These are phyloP conservation scores for Bacidia rubella DNA, from an alignment of 495 filamentous ascomycete species.

Conservation along the genomic window DNA sequence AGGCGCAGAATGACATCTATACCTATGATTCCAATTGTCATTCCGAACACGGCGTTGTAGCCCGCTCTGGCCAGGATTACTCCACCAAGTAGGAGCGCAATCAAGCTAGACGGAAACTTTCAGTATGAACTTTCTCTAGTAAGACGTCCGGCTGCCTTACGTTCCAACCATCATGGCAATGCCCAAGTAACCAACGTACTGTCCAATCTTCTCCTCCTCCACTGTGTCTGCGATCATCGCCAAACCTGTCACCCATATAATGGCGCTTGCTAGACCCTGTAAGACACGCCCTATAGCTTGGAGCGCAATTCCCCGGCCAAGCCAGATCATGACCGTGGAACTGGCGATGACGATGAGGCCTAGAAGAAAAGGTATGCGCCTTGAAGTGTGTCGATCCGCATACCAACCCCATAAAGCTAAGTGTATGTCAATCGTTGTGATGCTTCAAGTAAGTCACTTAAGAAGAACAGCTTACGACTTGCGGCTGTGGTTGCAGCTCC, in stretches of 20 bases:
- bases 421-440: too few species aligned
- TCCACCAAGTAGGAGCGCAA: slow-evolving; percentile 65
- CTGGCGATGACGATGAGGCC: neutral
- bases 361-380: neutral
- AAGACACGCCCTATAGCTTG: neutral
- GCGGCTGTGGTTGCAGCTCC: slow-evolving; percentile 54
- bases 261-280: neutral
- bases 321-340: neutral
- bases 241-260: neutral
- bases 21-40: slow-evolving; percentile 54
- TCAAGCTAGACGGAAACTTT: too few species aligned
- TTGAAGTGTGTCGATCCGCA: too few species aligned
- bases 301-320: neutral
- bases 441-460: too few species aligned
- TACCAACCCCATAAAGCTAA: too few species aligned
- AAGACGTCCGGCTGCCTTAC: neutral
- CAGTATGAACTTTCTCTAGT: neutral
- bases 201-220: neutral
- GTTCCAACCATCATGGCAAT: neutral
- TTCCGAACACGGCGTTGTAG: slow-evolving; percentile 61
- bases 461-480: too few species aligned
- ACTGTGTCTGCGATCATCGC: neutral
- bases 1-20: slow-evolving; percentile 58
- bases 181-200: neutral
- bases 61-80: slow-evolving; percentile 59